Evolutionary conservation across 2,329 filamentous ascomycete species (phyloP), one percentile per base, ranked within the genome.

Genomic region (Stachybotrys elegans): DNA sequence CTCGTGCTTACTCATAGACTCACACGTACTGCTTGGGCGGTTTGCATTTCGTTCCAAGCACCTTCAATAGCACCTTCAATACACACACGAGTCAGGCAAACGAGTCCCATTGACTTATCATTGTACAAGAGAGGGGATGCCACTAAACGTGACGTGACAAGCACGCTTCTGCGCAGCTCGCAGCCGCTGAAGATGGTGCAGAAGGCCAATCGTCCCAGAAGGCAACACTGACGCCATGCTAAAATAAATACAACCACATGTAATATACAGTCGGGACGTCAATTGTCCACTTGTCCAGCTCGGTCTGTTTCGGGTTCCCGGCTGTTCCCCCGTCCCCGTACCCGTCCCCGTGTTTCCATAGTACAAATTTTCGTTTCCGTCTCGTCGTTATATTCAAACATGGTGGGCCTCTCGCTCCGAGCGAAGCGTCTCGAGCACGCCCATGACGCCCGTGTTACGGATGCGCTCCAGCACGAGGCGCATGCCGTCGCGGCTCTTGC

Each of bases 401-500:
- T 36, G 14, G 34, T 36, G 21, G 13, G 34, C 34, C 34, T 68
- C 62, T 43, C 68, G 67, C 49, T 72, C 69, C 35, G 66, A 58
- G 34, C 76, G 70, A 51, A 77, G 66, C 40, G 76, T 70, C 59
- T 82, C 78, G 25, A 82, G 62, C 22, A 81, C 76, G 31, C 75
- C 74, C 44, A 80, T 75, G 45, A 80, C 71, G 22, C 77, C 75
- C 32, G 72, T 78, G 60, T 78, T 76, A 39, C 78, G 72, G 42
- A 82, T 67, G 39, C 87, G 73, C 63, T 90, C 85, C 19, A 93
- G 72, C 8, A 93, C 87, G 29, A 91, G 79, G 45, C 79, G 82
- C 88, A 93, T 92, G 40, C 88, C 88, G 61, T 91, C 85, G 40
- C 85, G 81, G 53, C 86, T 88, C 69, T 91, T 91, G 42, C 84